Percentiles rank a stretch among this genome's conserved stretches.
These are phyloP conservation scores for Rhizodiscina lignyota DNA, from an alignment of 495 filamentous ascomycete species.

Conservation along the genomic window DNA sequence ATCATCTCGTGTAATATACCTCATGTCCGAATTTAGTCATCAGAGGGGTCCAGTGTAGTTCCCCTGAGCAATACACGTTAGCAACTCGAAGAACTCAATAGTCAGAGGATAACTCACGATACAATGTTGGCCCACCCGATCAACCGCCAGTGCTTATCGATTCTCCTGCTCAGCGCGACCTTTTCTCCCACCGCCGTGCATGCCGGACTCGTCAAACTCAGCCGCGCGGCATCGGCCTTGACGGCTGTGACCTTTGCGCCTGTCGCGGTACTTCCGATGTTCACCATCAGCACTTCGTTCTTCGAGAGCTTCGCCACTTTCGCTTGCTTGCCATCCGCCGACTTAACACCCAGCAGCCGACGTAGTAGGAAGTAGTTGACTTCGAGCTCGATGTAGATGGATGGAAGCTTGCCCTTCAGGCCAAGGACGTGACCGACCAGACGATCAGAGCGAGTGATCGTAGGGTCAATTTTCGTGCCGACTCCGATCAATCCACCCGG, in stretches of 20 bases:
- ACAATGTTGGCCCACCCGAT: no score
- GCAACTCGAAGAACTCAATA: no score
- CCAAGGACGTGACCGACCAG: conserved; percentile 96
- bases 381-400: conserved; percentile 93
- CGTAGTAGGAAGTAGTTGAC: conserved; percentile 98
- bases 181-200: conserved; percentile 94
- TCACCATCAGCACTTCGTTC: conserved; percentile 98
- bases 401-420: conserved; percentile 74
- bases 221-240: conserved; percentile 91
- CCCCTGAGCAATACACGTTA: no score
- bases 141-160: conserved; percentile 98
- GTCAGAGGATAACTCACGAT: no score
- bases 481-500: conserved; percentile 93
- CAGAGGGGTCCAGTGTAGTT: no score
- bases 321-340: conserved; percentile 94
- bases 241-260: conserved; percentile 85
- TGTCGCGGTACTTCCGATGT: conserved; percentile 93
- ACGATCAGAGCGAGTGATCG: conserved; percentile 94
- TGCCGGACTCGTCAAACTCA: conserved; percentile 71
- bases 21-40: no score
- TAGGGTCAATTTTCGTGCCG: conserved; percentile 91
- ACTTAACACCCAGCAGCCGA: conserved; percentile 87
- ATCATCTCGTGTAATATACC: no score
- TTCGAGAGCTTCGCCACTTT: conserved; percentile 96
- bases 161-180: conserved; percentile 87